Conservation (phyloP, 2,329 filamentous ascomycete genomes). For the Rachicladosporium sp. region DNA sequence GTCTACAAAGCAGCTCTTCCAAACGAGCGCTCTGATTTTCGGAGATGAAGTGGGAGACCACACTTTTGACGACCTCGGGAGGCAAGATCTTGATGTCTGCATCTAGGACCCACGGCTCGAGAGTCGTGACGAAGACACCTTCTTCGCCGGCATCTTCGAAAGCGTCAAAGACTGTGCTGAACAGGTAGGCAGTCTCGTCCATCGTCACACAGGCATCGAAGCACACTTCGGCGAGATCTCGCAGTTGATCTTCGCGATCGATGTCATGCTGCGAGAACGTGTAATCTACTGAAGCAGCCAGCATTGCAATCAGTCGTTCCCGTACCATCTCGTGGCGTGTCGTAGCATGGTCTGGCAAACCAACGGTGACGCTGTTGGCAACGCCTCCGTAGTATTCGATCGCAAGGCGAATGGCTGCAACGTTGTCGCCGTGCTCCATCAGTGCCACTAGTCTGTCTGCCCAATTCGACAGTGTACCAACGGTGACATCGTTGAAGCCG, state of each 20-base stretch:
- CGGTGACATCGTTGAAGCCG: slow-evolving; percentile 84
- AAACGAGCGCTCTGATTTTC: slow-evolving; percentile 64
- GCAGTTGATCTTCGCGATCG: slow-evolving; percentile 47
- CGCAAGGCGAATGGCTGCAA: slow-evolving; percentile 78
- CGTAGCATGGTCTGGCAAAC: slow-evolving; percentile 70
- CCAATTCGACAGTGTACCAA: slow-evolving; percentile 92
- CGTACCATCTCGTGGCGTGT: slow-evolving; percentile 70
- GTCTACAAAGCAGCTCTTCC: slow-evolving; percentile 88
- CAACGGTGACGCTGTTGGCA: slow-evolving; percentile 87
- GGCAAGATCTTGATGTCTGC: slow-evolving; percentile 63
- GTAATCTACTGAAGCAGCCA: slow-evolving; percentile 81
- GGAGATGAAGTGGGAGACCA: slow-evolving; percentile 69
- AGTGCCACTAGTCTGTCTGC: slow-evolving; percentile 83
- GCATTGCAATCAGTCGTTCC: slow-evolving; percentile 85
- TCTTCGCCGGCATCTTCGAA: slow-evolving; percentile 67
- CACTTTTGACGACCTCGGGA: slow-evolving; percentile 70
- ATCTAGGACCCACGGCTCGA: slow-evolving; percentile 81
- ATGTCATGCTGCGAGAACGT: slow-evolving; percentile 56
- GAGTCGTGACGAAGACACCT: slow-evolving; percentile 70
- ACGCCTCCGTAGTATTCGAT: slow-evolving; percentile 86
- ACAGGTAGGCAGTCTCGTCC: slow-evolving; percentile 68
- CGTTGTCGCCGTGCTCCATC: slow-evolving; percentile 95
- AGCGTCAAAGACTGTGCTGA: slow-evolving; percentile 80
- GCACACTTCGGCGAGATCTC: slow-evolving; percentile 68
- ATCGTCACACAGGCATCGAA: slow-evolving; percentile 74